Evolutionary conservation across 495 filamentous ascomycete species (phyloP), one percentile per base, ranked within the genome.

Genomic region (Trichoderma gamsii): DNA sequence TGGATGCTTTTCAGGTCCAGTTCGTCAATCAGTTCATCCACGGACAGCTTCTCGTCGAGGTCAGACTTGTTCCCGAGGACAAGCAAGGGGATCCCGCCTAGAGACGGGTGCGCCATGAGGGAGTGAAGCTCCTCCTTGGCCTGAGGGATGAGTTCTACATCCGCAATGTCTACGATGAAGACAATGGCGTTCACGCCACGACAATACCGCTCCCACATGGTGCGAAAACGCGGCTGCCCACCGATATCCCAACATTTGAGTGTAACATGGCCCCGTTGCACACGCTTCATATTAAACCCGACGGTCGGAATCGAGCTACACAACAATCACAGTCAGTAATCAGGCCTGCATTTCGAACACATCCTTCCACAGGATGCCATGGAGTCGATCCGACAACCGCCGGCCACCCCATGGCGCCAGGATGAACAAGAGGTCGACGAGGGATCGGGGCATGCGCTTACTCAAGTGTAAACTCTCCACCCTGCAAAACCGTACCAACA

Each of bases 191-290:
- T 97, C 70, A 97, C 95, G 51, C 92, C 93, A 63, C 92, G 90
- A 81, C 95, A 99, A 79, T 99, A 99, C 72, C 95, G 85, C 83
- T 98, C 95, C 95, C 95, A 99, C 95, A 99, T 99, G 69, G 92
- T 90, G 71, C 95, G 90, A 80, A 98, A 99, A 71, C 95, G 87
- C 73, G 94, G 94, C 82, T 99, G 95, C 32, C 95, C 95, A 69
- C 95, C 95, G 71, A 99, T 84, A 82, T 99, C 95, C 95, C 95
- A 99, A 76, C 94, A 99, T 83, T 97, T 98, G 76, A 99, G 83
- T 69, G 95, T 97, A 75, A 99, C 95, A 87, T 99, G 95, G 71
- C 95, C 95, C 74, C 94, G 94, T 80, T 97, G 93, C 71, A 99
- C 92, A 69, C 91, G 88, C 85, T 99, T 98, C 86, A 97, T 97